Evolutionary conservation across 2,329 filamentous ascomycete species (phyloP).

Genomic region (Exophiala calicioides): DNA sequence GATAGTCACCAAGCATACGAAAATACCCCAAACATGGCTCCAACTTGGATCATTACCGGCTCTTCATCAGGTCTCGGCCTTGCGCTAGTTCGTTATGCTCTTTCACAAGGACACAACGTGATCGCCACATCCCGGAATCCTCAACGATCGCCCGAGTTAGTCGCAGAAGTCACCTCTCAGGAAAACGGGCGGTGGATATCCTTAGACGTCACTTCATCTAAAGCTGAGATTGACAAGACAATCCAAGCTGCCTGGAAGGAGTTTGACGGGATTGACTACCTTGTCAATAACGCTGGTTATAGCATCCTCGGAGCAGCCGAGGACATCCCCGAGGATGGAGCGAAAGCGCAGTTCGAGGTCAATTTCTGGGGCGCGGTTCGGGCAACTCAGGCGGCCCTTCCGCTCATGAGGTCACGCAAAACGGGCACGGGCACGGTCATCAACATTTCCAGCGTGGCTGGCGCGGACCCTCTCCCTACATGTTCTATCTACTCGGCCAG

Average conservation of each 20-base stretch:
- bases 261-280: conserved; percentile 29
- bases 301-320: conserved; percentile 28
- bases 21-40: conserved; percentile 6
- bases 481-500: conserved; percentile 36
- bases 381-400: conserved; percentile 21
- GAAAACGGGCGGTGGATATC: conserved; percentile 17
- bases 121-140: conserved; percentile 33
- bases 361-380: conserved; percentile 29
- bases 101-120: conserved; percentile 29
- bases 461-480: conserved; percentile 32
- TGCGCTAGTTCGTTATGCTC: conserved; percentile 21
- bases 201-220: conserved; percentile 22
- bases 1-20: too few species aligned
- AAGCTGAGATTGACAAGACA: conserved; percentile 20
- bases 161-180: conserved; percentile 16
- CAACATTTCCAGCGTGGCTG: conserved; percentile 26
- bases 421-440: conserved; percentile 22
- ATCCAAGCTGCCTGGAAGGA: conserved; percentile 14
- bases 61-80: conserved; percentile 33
- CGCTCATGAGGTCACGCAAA: conserved; percentile 21
- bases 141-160: conserved; percentile 16
- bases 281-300: conserved; percentile 36
- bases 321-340: conserved; percentile 20
- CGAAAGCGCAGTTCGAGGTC: conserved; percentile 24
- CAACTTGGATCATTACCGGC: conserved; percentile 34